A percentile compares a stretch with the other conserved stretches of the same genome.
Conservation (phyloP, 2,329 filamentous ascomycete species). For the Colletotrichum ledebouriae region DNA sequence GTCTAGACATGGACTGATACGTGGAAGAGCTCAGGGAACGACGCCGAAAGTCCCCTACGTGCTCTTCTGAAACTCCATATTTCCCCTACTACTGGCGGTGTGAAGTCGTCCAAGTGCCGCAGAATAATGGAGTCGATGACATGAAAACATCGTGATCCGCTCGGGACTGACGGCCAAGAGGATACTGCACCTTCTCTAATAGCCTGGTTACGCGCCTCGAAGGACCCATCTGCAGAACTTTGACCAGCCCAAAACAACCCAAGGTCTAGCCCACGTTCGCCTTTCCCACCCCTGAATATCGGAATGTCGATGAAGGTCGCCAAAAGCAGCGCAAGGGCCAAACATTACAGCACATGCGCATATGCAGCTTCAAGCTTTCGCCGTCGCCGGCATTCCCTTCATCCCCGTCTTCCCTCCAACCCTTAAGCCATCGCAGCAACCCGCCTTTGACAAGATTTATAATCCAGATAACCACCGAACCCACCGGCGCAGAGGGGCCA, state of each 20-base stretch:
- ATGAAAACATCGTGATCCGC: conserved; percentile 30
- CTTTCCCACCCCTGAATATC: conserved; percentile 4
- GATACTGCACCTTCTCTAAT: conserved; percentile 15
- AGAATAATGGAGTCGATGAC: conserved; percentile 39
- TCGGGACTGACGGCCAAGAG: conserved; percentile 28
- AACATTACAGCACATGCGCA: too few species aligned
- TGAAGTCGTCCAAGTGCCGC: conserved; percentile 34
- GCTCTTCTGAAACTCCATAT: conserved; percentile 12
- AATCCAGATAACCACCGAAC: conserved; percentile 24
- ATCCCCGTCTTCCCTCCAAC: conserved; percentile 1
- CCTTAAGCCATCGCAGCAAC: conserved; percentile 10
- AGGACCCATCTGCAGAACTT: not conserved
- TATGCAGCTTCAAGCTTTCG: too few species aligned
- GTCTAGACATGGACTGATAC: not conserved
- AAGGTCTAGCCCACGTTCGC: not conserved
- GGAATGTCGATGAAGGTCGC: conserved; percentile 9
- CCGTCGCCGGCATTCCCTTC: not conserved
- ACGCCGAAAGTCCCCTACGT: conserved; percentile 2
- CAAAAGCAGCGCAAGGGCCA: too few species aligned
- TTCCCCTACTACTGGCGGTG: conserved; percentile 21
- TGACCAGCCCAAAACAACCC: not conserved
- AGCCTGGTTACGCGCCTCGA: not conserved
- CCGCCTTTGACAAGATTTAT: conserved; percentile 28
- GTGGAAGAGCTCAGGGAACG: conserved; percentile 2
- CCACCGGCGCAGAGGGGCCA: conserved; percentile 7